These are phyloP conservation scores for Euphrasia confusa DNA, from an alignment of 257 asterid genomes.

Conservation along the genomic window DNA sequence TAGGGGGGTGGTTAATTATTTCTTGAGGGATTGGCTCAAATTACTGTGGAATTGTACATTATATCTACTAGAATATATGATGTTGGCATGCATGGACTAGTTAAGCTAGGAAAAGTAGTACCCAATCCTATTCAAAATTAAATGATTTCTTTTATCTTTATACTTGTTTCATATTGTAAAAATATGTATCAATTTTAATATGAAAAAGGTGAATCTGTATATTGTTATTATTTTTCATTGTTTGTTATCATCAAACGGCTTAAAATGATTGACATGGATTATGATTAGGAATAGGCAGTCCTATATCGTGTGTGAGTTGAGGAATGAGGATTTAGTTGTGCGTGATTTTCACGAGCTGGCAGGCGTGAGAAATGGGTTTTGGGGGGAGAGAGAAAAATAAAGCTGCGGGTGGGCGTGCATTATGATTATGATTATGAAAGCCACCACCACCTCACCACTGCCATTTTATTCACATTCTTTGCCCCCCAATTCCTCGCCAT, in stretches of 20 bases:
- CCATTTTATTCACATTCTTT: conserved; percentile 33
- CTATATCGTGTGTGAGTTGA: too few species aligned
- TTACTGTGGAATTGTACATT: neutral
- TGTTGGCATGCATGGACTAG: neutral
- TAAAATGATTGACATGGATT: too few species aligned
- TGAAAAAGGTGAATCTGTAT: too few species aligned
- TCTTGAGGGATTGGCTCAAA: neutral
- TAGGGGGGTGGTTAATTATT: neutral
- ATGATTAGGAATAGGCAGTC: too few species aligned
- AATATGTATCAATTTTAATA: too few species aligned
- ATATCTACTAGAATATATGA: neutral
- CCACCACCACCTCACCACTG: conserved; percentile 25
- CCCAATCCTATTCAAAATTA: too few species aligned
- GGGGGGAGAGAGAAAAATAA: conserved; percentile 30
- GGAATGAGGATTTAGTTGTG: neutral
- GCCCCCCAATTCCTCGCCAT: conserved; percentile 67
- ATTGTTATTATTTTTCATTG: too few species aligned
- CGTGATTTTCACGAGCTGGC: conserved; percentile 35
- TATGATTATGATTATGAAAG: conserved; percentile 37
- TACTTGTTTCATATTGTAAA: too few species aligned
- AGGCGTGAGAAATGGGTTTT: conserved; percentile 53
- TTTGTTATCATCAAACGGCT: too few species aligned
- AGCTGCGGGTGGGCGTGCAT: conserved; percentile 71
- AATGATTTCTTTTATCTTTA: too few species aligned
- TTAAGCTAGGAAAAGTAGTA: too few species aligned